Evolutionary conservation across 2,329 filamentous ascomycete genomes (phyloP).

Genomic region (Epichloe sylvatica): DNA sequence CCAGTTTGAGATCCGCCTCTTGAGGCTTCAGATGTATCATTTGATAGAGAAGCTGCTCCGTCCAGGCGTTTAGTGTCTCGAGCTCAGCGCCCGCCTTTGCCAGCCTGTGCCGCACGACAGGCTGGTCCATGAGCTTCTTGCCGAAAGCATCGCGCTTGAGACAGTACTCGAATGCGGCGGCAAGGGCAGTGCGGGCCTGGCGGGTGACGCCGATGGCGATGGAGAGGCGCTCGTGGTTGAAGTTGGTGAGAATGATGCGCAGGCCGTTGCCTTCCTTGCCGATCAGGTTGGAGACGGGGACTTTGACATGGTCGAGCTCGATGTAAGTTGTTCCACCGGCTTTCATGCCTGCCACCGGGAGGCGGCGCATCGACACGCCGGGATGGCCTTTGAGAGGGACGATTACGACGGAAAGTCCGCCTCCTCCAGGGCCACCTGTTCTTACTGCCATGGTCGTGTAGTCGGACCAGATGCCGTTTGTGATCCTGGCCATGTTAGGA

Average conservation of each 20-base stretch:
- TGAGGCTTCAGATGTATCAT: conserved; percentile 27
- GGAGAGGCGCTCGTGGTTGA: conserved; percentile 46
- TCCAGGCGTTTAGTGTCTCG: conserved; percentile 46
- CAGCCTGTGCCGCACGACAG: conserved; percentile 46
- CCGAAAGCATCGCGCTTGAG: conserved; percentile 42
- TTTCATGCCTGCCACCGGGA: conserved; percentile 49
- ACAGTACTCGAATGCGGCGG: conserved; percentile 38
- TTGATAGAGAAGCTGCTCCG: conserved; percentile 47
- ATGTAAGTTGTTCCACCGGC: conserved; percentile 47
- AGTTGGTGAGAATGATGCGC: conserved; percentile 41
- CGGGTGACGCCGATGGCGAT: conserved; percentile 43
- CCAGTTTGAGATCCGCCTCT: conserved; percentile 19
- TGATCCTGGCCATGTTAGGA: conserved; percentile 28
- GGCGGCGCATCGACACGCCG: conserved; percentile 37
- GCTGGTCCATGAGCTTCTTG: conserved; percentile 40
- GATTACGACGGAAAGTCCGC: conserved; percentile 38
- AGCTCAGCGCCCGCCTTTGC: conserved; percentile 43
- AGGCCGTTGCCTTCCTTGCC: conserved; percentile 42
- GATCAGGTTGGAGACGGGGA: conserved; percentile 28
- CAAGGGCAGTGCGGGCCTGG: conserved; percentile 40
- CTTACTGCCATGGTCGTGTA: conserved; percentile 49
- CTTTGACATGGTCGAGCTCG: conserved; percentile 39
- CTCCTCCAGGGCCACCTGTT: conserved; percentile 38
- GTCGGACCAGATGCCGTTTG: conserved; percentile 44
- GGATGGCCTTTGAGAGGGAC: conserved; percentile 40